Evolutionary conservation across 2,329 filamentous ascomycete genomes (phyloP).

Genomic region (Chrysosporium keratinophilum): DNA sequence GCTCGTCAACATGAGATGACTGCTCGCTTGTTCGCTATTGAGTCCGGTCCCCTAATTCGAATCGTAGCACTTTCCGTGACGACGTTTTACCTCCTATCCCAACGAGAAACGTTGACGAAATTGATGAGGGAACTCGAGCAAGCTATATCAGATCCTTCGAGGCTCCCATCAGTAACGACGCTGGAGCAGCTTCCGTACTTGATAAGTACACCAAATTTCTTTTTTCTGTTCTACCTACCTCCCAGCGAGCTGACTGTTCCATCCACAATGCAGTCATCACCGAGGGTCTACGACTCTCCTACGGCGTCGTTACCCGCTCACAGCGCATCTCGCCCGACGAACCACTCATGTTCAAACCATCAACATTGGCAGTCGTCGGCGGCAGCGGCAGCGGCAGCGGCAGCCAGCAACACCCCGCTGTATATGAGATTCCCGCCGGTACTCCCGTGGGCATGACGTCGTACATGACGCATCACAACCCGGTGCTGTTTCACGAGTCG

Average conservation of each 20-base stretch:
- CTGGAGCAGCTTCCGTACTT: slow-evolving; percentile 12
- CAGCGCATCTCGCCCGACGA: slow-evolving; percentile 11
- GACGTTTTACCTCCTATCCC: slow-evolving; percentile 6
- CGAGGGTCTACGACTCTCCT: slow-evolving; percentile 12
- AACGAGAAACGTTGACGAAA: slow-evolving; percentile 1
- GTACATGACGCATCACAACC: slow-evolving; percentile 19
- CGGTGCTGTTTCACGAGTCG: slow-evolving; percentile 19
- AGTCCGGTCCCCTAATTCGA: background rate
- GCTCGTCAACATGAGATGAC: no score
- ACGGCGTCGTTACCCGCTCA: slow-evolving; percentile 7
- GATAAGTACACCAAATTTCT: background rate
- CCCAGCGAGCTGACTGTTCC: background rate
- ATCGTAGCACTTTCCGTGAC: slow-evolving; percentile 3
- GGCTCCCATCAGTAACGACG: slow-evolving; percentile 2
- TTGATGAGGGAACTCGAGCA: slow-evolving; percentile 6
- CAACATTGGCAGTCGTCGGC: no score
- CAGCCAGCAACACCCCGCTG: slow-evolving; percentile 1
- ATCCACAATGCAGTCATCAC: slow-evolving; percentile 11
- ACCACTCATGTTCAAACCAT: slow-evolving; percentile 6
- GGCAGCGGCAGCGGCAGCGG: no score
- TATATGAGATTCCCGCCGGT: slow-evolving; percentile 8
- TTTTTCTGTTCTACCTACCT: background rate
- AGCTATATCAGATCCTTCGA: slow-evolving; percentile 6
- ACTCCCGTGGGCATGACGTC: slow-evolving; percentile 21
- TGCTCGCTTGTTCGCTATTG: background rate